phyloP scores from a whole-genome alignment of 2,329 filamentous ascomycete species.

The Colletotrichum aenigma region DNA sequence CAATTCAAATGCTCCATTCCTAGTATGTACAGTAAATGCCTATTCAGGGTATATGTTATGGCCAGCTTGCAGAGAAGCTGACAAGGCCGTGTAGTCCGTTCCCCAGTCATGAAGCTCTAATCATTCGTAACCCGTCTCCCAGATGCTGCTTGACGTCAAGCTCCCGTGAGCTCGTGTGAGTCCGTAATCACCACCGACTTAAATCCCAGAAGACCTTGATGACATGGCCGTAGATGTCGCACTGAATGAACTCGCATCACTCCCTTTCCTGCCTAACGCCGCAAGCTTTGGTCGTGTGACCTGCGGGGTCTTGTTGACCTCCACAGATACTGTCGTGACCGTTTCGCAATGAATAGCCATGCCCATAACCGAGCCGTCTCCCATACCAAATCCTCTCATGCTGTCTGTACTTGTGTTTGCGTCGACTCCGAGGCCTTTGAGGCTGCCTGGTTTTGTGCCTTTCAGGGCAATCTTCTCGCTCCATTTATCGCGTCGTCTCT shows the following conservation, averaged over 20 bases:
- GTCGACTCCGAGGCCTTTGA: background rate
- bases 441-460: background rate
- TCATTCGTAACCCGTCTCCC: background rate
- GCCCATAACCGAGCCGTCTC: constrained; percentile 24
- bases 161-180: background rate
- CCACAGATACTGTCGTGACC: constrained; percentile 45
- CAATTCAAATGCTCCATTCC: background rate
- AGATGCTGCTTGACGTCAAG: background rate
- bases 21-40: background rate
- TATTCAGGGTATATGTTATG: background rate
- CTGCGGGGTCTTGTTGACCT: constrained; percentile 23
- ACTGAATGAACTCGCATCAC: background rate
- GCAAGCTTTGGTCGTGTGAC: background rate
- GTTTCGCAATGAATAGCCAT: constrained; percentile 48
- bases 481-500: constrained; percentile 1
- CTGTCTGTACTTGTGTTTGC: constrained; percentile 34
- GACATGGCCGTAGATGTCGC: background rate
- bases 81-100: background rate
- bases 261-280: background rate
- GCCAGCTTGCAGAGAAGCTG: background rate
- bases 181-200: background rate
- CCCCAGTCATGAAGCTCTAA: background rate
- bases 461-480: constrained; percentile 16
- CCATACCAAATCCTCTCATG: constrained; percentile 33
- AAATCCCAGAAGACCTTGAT: background rate